Conservation (phyloP, 345 rosid genomes). For the Brassica nigra region DNA sequence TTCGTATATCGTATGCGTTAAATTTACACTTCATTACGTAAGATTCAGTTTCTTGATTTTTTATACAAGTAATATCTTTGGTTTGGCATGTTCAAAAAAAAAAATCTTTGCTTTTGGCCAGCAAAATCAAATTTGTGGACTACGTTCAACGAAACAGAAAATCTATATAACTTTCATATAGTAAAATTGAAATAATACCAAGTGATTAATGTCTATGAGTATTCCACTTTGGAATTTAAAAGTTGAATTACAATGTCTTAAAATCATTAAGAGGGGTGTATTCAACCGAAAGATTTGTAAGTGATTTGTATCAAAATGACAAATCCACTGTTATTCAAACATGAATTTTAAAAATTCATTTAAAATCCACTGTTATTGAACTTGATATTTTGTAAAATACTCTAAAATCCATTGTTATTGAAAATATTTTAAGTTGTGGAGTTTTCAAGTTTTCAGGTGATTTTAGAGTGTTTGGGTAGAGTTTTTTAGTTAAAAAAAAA, state of each 20-base stretch:
- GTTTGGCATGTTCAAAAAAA: background rate
- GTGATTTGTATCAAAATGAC: too few species aligned
- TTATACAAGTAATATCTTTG: conserved; percentile 7
- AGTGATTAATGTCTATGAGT: background rate
- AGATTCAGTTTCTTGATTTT: conserved; percentile 38
- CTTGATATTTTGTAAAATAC: too few species aligned
- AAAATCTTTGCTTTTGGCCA: background rate
- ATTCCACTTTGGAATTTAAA: background rate
- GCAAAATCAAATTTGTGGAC: background rate
- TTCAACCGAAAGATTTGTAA: too few species aligned
- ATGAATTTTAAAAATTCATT: too few species aligned
- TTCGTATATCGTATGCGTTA: conserved; percentile 28
- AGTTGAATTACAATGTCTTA: background rate
- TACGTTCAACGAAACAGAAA: background rate
- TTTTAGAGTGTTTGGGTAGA: too few species aligned
- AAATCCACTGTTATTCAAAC: too few species aligned
- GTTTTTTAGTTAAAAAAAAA: too few species aligned
- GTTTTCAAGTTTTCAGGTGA: too few species aligned
- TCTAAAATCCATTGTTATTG: too few species aligned
- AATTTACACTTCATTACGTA: conserved; percentile 40
- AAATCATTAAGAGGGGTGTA: background rate
- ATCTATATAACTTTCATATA: background rate
- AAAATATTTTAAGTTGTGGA: too few species aligned
- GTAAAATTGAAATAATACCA: background rate
- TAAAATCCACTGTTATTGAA: too few species aligned